Percentiles rank a stretch among this genome's conserved stretches.
phyloP scores from a whole-genome alignment of 208 protist species.

The Leishmania major region DNA sequence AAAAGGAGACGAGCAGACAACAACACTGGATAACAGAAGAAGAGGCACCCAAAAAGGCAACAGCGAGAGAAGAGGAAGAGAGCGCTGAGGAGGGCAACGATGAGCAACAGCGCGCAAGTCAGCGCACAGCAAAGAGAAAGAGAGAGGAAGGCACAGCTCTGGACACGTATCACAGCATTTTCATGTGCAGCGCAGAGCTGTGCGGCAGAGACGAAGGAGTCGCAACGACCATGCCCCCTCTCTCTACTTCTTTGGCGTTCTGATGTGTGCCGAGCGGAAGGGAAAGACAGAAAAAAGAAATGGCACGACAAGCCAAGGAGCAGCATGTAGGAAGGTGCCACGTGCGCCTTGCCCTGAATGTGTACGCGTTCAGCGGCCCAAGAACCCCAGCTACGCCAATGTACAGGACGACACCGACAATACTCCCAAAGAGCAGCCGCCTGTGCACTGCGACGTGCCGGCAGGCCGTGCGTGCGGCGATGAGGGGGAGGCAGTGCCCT shows the following conservation, averaged over 20 bases:
- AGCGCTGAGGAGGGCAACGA: background rate
- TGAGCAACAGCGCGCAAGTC: background rate
- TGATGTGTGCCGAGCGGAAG: background rate
- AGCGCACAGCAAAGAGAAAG: background rate
- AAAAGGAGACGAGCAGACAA: background rate
- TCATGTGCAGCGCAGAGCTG: background rate
- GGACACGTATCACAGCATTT: background rate
- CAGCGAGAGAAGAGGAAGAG: background rate
- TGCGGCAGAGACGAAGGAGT: background rate
- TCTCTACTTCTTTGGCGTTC: background rate
- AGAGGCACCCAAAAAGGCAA: background rate
- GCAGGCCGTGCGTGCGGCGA: background rate
- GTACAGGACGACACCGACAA: slow-evolving; percentile 32
- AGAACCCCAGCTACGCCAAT: slow-evolving; percentile 15
- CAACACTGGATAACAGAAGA: background rate
- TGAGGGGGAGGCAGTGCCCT: background rate
- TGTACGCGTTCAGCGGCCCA: background rate
- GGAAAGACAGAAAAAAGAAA: background rate
- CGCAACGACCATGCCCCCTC: background rate
- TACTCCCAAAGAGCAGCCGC: slow-evolving; percentile 43
- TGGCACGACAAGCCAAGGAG: background rate
- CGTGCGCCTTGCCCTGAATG: background rate
- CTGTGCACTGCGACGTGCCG: slow-evolving; percentile 31
- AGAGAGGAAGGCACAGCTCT: background rate
- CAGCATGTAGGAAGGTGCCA: background rate